Conservation (phyloP, 768 basidiomycete species). For the Rubroboletus pulcherrimus region DNA sequence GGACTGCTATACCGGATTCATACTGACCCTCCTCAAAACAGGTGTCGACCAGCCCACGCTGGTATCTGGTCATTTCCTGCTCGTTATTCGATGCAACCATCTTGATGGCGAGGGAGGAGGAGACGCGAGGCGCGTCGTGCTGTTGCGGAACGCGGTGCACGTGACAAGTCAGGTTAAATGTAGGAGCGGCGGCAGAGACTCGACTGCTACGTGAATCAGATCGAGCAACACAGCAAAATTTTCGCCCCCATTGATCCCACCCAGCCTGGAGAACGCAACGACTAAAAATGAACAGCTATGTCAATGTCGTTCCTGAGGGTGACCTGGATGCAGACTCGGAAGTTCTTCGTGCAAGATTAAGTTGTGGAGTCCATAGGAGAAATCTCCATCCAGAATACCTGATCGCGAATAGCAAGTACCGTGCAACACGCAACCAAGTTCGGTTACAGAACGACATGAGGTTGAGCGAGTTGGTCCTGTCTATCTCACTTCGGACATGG, state of each 20-base stretch:
- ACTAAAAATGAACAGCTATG: background rate
- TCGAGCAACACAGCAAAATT: background rate
- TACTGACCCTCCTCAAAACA: constrained; percentile 78
- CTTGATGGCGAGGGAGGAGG: background rate
- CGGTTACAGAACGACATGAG: background rate
- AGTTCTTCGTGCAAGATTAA: background rate
- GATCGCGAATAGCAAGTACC: background rate
- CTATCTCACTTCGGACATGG: background rate
- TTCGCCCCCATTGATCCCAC: no score
- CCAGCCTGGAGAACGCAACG: no score
- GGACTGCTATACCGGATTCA: constrained; percentile 57
- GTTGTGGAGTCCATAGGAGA: background rate
- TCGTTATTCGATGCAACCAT: constrained; percentile 27
- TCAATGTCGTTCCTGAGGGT: background rate
- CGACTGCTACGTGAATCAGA: background rate
- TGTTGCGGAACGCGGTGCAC: constrained; percentile 19
- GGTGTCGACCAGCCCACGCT: constrained; percentile 60
- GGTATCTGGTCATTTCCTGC: constrained; percentile 44
- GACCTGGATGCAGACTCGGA: background rate
- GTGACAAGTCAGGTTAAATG: constrained; percentile 12
- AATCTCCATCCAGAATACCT: background rate
- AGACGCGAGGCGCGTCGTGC: constrained; percentile 8
- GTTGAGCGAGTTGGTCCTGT: background rate
- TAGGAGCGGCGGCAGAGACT: background rate
- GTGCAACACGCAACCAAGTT: background rate